Evolutionary conservation across 768 basidiomycete species (phyloP), one percentile per base, ranked within the genome.

Genomic region (Tylopilus plumbeoviolaceoides): DNA sequence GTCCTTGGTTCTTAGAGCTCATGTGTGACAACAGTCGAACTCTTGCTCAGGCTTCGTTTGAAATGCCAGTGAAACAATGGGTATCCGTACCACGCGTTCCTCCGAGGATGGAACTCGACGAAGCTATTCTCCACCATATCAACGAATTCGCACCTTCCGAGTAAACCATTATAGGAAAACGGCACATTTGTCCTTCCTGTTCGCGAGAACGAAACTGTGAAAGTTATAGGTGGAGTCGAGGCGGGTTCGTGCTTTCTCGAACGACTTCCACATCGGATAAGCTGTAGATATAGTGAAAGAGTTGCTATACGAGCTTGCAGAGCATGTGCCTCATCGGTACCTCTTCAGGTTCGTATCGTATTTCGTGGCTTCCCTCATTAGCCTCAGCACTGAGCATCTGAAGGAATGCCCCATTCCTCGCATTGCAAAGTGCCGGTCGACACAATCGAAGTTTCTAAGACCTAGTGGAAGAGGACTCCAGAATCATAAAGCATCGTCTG

Each of bases 301-400:
- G 63, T 71, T 87, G 18, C 74, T 86, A 5, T 80, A 87, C 54
- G 86, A 89, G 62, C 70, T 91, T 38, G 75, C 81, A 1, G 85
- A 86, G 58, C 88, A 85, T 59, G 74, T 90, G 25, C 75, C 79
- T n/a, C 72, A 72, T 44, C 78, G 87, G 36, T 86, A 87, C 59
- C 87, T 2, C 5, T 5, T 23, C 5, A 2, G 5, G 2, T 23
- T 23, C 23, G 23, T 23, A 5, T 23, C 23, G 23, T 23, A 5
- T 23, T 23, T 23, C 23, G 5, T 5, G 23, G 2, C 23, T 23
- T 23, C 23, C 54, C 5, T n/a, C 18, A 8, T 51, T 51, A 25
- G 43, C 56, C 7, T 35, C 46, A 18, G 43, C 40, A 27, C 65
- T 68, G 1, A 53, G 46, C 7, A 61, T 63, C n/a, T 46, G 53